Evolutionary conservation across 2,329 filamentous ascomycete species (phyloP).

Genomic region (Penicillium decumbens): DNA sequence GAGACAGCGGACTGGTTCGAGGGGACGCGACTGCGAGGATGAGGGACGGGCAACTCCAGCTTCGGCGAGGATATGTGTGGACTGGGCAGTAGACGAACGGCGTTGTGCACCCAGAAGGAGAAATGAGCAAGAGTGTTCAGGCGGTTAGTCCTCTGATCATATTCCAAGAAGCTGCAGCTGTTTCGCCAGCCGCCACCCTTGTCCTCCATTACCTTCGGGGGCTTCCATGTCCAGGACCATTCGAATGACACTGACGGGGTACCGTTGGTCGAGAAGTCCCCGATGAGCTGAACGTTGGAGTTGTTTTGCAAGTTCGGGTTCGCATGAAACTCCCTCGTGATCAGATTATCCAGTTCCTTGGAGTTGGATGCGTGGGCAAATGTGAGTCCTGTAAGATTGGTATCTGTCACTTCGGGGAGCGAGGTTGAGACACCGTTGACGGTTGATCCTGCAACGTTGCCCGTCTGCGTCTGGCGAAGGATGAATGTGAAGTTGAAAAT

Average conservation of each 20-base stretch:
- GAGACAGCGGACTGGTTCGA: conserved; percentile 84
- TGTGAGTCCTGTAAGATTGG: conserved; percentile 79
- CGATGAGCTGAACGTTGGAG: conserved; percentile 89
- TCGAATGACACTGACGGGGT: conserved; percentile 79
- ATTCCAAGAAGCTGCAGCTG: conserved; percentile 95
- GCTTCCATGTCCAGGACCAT: conserved; percentile 96
- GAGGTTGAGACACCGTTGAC: conserved; percentile 50
- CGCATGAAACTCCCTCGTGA: conserved; percentile 92
- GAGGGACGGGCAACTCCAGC: conserved; percentile 68
- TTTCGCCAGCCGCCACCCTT: conserved; percentile 91
- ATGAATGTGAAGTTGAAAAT: conserved; percentile 90
- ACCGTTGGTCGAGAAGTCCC: conserved; percentile 82
- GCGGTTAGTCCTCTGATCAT: conserved; percentile 86
- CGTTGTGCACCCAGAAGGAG: conserved; percentile 89
- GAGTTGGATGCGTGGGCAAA: conserved; percentile 83
- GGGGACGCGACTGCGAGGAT: conserved; percentile 73
- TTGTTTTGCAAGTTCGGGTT: conserved; percentile 98
- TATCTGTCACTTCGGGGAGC: conserved; percentile 56
- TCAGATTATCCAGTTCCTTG: conserved; percentile 85
- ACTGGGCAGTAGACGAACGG: conserved; percentile 32
- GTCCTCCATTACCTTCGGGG: conserved; percentile 76
- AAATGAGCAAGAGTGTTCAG: conserved; percentile 86
- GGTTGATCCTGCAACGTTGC: conserved; percentile 49
- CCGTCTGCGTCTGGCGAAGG: conserved; percentile 54
- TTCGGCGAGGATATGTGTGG: conserved; percentile 66